These are phyloP conservation scores for Talaromyces sp. DNA, from an alignment of 2,329 filamentous ascomycete species.

Conservation along the genomic window DNA sequence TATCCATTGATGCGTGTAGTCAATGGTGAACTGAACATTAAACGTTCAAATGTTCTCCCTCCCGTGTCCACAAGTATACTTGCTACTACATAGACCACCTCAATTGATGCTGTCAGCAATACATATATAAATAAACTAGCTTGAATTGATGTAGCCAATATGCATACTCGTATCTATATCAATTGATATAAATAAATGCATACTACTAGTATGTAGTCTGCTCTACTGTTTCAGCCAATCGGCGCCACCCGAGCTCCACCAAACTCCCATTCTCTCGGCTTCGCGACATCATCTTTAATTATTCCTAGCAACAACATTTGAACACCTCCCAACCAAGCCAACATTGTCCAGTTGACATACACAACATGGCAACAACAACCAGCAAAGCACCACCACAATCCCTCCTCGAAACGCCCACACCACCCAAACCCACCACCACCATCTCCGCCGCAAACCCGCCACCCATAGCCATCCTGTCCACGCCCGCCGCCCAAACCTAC, in stretches of 20 bases:
- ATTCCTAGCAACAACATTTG: neutral
- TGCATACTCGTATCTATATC: no score
- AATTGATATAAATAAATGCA: no score
- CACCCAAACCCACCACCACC: neutral
- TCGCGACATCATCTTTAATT: neutral
- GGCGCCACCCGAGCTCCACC: neutral
- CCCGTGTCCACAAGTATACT: no score
- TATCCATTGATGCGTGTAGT: no score
- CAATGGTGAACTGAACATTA: no score
- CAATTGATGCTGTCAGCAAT: no score
- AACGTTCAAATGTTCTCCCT: no score
- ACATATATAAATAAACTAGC: no score
- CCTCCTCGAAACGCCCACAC: neutral
- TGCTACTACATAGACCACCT: no score
- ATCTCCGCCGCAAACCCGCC: slow-evolving; percentile 21
- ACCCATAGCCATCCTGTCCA: slow-evolving; percentile 44
- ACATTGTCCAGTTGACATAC: neutral
- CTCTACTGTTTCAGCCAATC: neutral
- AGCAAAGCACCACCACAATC: slow-evolving; percentile 1
- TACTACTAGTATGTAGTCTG: no score
- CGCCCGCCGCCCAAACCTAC: slow-evolving; percentile 47
- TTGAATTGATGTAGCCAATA: no score
- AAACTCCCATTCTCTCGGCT: neutral
- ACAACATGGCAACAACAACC: neutral
- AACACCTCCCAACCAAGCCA: neutral